Base-by-base conservation (phyloP, 1,284 basidiomycete species). In the Rhizopogon hawkerae region DNA sequence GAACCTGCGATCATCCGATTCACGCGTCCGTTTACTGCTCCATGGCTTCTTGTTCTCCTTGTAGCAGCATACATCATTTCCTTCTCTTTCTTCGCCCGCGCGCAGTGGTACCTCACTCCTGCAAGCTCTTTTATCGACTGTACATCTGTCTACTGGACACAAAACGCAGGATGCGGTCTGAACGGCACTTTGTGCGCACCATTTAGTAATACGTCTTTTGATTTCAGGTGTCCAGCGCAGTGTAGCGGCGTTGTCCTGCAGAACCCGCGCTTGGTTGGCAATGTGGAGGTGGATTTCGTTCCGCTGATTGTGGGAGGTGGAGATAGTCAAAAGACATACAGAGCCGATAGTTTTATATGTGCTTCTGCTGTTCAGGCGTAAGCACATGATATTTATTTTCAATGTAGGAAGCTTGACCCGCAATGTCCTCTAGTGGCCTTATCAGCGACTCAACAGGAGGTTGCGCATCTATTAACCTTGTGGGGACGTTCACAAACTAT, bases 251-350 rank as follows among this genome's bases (percentile, higher is more conserved):
- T 84, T 38, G 78, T 85, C 34, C 70, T 94, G 35, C 78, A 84
- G 57, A 92, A 92, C 57, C 81, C 83, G 8, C 74, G 89, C 39
- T 78, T 87, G 0, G 75, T 94, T n/a, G 90, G 91, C 24, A 64
- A 78, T 50, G 66, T 79, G 48, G 70, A 82, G 53, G 72, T 83
- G 35, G 78, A 78, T 35, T 88, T 81, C 57, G 74, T 79, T 16
- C 86, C 90, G 5, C 72, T 93, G 18, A 75, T 94, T 44, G 85
- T 94, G 1, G 92, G 92, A 7, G 91, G 91, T 11, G 88, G 87
- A 3, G 85, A 89, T 62, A 56, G 53, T 3, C 71, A 81, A 43
- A 59, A 63, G 24, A 89, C 88, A 2, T 93, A 92, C 59, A 75
- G 92, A 58, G 89, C 81, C 1, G 92, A 94, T 62, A 83, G 76